Evolutionary conservation across 1,284 basidiomycete species (phyloP).

Genomic region (Chalciporus sp.): DNA sequence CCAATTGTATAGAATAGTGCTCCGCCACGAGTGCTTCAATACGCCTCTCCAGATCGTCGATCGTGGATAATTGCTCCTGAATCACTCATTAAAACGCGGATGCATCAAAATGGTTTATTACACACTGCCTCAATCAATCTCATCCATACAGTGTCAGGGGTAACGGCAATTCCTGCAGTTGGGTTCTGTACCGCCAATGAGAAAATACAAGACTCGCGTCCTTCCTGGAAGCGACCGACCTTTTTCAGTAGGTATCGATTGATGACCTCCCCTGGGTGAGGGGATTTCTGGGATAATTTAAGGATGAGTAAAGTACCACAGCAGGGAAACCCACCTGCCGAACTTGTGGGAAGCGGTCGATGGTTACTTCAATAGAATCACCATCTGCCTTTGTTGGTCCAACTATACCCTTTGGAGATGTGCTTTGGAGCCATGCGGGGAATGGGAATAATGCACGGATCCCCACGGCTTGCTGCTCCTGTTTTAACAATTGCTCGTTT

Average conservation of each 20-base stretch:
- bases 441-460: not conserved
- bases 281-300: not conserved
- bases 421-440: not conserved
- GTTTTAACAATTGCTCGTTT: not conserved
- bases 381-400: not conserved
- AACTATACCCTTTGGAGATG: too few relatives aligned
- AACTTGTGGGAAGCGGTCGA: not conserved
- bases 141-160: too few relatives aligned
- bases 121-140: too few relatives aligned
- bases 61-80: too few relatives aligned
- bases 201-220: too few relatives aligned
- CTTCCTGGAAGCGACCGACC: not conserved
- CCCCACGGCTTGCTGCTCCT: not conserved
- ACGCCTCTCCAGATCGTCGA: too few relatives aligned
- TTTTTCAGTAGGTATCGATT: not conserved
- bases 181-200: not conserved
- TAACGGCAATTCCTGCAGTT: not conserved
- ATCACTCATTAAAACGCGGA: too few relatives aligned
- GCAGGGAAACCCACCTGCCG: not conserved
- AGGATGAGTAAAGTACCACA: not conserved
- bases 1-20: too few relatives aligned
- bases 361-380: not conserved
- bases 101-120: too few relatives aligned
- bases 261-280: slow-evolving; percentile 7
- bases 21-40: too few relatives aligned